Conservation (phyloP, 441 rosid genomes). For the Populus trichocarpa region DNA sequence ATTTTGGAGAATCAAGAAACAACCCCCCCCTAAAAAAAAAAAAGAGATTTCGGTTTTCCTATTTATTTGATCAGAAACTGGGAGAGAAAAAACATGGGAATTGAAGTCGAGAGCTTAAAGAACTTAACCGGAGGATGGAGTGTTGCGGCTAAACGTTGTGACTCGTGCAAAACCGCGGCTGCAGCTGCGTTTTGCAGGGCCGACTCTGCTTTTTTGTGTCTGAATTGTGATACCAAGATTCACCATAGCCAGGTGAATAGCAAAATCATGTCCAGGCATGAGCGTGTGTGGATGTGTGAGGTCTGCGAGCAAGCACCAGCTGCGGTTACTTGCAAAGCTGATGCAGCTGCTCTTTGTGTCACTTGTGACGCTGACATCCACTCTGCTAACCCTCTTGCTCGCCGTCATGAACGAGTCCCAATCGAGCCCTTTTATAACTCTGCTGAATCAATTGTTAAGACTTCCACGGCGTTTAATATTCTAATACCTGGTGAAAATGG, state of each 20-base stretch:
- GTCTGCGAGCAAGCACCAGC: constrained; percentile 98
- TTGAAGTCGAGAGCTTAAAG: constrained; percentile 35
- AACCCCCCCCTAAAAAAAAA: not conserved
- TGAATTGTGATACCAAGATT: constrained; percentile 62
- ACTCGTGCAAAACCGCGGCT: constrained; percentile 78
- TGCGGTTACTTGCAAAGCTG: constrained; percentile 85
- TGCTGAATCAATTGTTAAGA: constrained; percentile 37
- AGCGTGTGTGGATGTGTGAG: constrained; percentile 80
- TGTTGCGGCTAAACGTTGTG: constrained; percentile 71
- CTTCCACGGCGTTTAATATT: constrained; percentile 31
- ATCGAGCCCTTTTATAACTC: constrained; percentile 67
- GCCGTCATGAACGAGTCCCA: constrained; percentile 81
- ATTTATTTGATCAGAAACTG: not conserved
- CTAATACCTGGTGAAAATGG: constrained; percentile 27
- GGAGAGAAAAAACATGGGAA: constrained; percentile 30
- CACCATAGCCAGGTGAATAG: constrained; percentile 30
- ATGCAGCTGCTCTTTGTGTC: constrained; percentile 82
- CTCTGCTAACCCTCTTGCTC: constrained; percentile 83
- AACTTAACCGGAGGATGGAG: constrained; percentile 45
- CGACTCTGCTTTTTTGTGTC: constrained; percentile 77
- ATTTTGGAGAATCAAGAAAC: not conserved
- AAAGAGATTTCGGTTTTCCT: not conserved
- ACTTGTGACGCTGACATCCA: constrained; percentile 90
- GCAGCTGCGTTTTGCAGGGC: constrained; percentile 68
- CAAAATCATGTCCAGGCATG: constrained; percentile 71